Evolutionary conservation across 306 rosid species (phyloP), one percentile per base, ranked within the genome.

Genomic region (Casuarina cunninghamiana): DNA sequence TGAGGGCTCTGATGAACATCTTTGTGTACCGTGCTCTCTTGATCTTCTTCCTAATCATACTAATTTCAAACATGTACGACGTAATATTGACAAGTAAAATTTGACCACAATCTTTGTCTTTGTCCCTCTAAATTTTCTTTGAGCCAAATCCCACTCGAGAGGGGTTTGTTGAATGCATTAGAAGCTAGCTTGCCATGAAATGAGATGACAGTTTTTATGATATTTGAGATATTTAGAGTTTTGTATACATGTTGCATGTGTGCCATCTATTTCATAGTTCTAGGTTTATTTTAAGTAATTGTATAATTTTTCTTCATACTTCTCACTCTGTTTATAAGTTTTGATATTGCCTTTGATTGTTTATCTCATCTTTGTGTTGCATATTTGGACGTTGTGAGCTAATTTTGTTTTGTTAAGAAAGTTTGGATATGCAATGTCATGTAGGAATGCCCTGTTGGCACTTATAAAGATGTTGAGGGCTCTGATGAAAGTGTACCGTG

Each of bases 391-490:
- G 11, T 58, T 58, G 65, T 26, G 65, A 58, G 10, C 65, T 58
- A 58, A 38, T 58, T 38, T 58, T 58, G 39, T 15, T 26, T 8
- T 58, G 65, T 26, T 26, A 21, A 58, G 9, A 15, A 42, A 7
- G 5, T 0, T 86, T 73, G 70, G 82, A 54, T 61, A 53, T 58
- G 78, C 85, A 68, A 78, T 69, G 69, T 65, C 63, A 74, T 82
- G 79, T 84, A 94, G 98, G 98, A 94, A 92, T 94, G 98, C 80
- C 98, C 97, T 70, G 15, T 90, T 84, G 98, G 97, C 77, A 89
- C 98, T 69, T 94, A 89, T 79, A 94, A 94, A 88, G 89, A 89
- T 79, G 88, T 90, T 73, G 92, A 84, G 43, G 98, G 98, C 61
- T 94, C 96, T 76, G 95, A 89, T 76, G 81, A 66, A 66, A 42